Evolutionary conservation across 2,329 filamentous ascomycete genomes (phyloP), one percentile per base, ranked within the genome.

Genomic region (Pseudogymnoascus sp.): DNA sequence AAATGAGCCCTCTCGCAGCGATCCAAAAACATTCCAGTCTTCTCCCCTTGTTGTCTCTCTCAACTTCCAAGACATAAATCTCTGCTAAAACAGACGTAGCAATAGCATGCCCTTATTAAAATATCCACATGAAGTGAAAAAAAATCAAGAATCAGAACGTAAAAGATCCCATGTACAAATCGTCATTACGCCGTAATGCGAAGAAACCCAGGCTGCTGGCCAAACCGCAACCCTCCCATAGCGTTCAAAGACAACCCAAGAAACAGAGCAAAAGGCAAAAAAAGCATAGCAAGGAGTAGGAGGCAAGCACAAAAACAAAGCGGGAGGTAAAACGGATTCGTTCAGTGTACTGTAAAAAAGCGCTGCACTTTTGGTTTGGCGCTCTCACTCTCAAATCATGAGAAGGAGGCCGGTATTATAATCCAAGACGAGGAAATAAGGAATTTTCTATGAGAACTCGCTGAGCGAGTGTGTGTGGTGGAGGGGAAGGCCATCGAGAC

Each of bases 11-110:
- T 19, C 46, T 53, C 26, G n/a, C 28, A 56, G 28, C 28, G 50
- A 56, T 56, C 50, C 50, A 56, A 56, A 56, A 56, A 56, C 50
- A 56, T 56, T 56, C 50, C 50, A 56, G 50, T 56, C 28, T 2
- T 6, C 8, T 14, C 14, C 24, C 22, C 22, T 22, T 22, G 5
- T n/a, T 26, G 19, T 46, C 22, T 26, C 41, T 46, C 22, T 26
- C 12, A 26, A 50, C 19, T 24, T 46, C 41, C 22, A 24, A 19
- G 19, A 19, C 19, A 19, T 19, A 19, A 19, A 19, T 19, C 19
- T 19, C 19, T 19, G 19, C 19, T 19, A 19, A 50, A 26, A 50
- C 12, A 46, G 24, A 53, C 46, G 24, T 31, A 16, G 46, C 46
- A 10, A 28, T 31, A 53, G 46, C 46, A 31, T 50, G 43, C 43